Evolutionary conservation across 805 yeast genomes (phyloP).

Genomic region (Candida corydali): DNA sequence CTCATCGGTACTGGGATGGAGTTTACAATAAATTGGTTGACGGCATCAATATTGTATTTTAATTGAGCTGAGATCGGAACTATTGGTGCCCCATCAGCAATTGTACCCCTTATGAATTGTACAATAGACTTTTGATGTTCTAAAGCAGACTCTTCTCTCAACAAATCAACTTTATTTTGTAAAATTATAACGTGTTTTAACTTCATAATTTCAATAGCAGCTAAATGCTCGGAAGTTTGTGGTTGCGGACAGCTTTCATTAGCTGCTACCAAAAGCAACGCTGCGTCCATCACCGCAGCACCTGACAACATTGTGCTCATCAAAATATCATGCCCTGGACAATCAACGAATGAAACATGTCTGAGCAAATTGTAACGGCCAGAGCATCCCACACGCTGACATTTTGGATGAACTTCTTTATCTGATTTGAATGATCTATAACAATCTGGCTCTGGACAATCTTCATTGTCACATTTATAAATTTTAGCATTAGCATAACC

Average conservation of each 20-base stretch:
- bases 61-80: slow-evolving; percentile 98
- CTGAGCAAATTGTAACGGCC: slow-evolving; percentile 88
- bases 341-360: slow-evolving; percentile 98
- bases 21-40: slow-evolving; percentile 92
- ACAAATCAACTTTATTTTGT: slow-evolving; percentile 97
- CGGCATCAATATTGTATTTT: slow-evolving; percentile 98
- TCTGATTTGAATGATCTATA: slow-evolving; percentile 92
- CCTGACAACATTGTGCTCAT: slow-evolving; percentile 99
- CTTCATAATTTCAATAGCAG: slow-evolving; percentile 99
- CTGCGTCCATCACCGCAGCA: slow-evolving; percentile 99
- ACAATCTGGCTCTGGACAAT: slow-evolving; percentile 91
- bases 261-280: slow-evolving; percentile 91
- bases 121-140: slow-evolving; percentile 93
- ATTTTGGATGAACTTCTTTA: slow-evolving; percentile 90
- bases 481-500: slow-evolving; percentile 99
- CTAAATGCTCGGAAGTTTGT: slow-evolving; percentile 98
- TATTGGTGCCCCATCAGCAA: slow-evolving; percentile 98
- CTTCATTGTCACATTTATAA: slow-evolving; percentile 82
- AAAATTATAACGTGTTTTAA: slow-evolving; percentile 92
- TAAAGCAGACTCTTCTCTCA: slow-evolving; percentile 94
- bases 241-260: slow-evolving; percentile 99
- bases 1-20: slow-evolving; percentile 94
- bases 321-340: slow-evolving; percentile 99
- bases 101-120: slow-evolving; percentile 93
- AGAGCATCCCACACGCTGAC: slow-evolving; percentile 82